phyloP scores from a whole-genome alignment of 768 basidiomycete species.

The Leccinum aurantiacum region DNA sequence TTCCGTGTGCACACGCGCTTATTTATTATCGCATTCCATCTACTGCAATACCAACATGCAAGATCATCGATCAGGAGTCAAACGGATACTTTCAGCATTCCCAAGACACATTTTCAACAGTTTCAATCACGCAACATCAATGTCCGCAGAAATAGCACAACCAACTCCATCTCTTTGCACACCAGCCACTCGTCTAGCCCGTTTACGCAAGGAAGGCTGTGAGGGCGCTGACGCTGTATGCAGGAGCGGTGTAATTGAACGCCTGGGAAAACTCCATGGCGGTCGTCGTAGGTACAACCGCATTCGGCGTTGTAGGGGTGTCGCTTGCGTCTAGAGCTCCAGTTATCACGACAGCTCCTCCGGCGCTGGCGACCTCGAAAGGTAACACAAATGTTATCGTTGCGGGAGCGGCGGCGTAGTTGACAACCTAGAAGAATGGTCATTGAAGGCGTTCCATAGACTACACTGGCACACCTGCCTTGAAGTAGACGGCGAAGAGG shows the following conservation, averaged over 20 bases:
- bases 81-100: slow-evolving; percentile 51
- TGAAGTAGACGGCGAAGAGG: slow-evolving; percentile 48
- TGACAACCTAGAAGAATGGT: slow-evolving; percentile 45
- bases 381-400: slow-evolving; percentile 54
- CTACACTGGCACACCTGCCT: slow-evolving; percentile 38
- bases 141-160: neutral
- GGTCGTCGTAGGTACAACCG: slow-evolving; percentile 46
- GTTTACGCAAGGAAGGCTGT: slow-evolving; percentile 11
- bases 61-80: slow-evolving; percentile 72
- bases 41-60: slow-evolving; percentile 45
- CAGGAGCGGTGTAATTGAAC: slow-evolving; percentile 56
- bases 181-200: neutral
- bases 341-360: slow-evolving; percentile 49
- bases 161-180: neutral
- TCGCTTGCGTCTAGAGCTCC: slow-evolving; percentile 54
- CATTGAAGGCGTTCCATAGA: neutral
- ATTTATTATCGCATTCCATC: no score
- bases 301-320: slow-evolving; percentile 49
- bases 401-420: slow-evolving; percentile 43
- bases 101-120: slow-evolving; percentile 39
- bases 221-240: slow-evolving; percentile 41
- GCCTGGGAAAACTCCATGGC: slow-evolving; percentile 47
- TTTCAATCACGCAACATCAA: slow-evolving; percentile 27
- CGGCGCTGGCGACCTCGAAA: slow-evolving; percentile 46
- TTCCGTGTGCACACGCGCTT: no score